Conservation (phyloP, 164 flowering plant species). For the Buxus sempervirens region DNA sequence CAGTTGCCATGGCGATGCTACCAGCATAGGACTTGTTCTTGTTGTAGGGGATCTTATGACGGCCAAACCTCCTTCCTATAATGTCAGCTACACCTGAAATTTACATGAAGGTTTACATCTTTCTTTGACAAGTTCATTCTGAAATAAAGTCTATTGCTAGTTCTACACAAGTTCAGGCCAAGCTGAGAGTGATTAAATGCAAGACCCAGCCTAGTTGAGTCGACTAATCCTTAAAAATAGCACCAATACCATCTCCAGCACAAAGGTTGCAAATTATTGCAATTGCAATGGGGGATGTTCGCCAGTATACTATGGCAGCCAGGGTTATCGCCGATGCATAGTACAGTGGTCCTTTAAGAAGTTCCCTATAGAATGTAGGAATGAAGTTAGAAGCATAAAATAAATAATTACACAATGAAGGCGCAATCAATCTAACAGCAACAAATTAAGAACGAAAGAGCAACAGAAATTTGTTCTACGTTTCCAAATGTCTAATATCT, state of each 20-base stretch:
- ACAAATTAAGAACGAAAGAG: too few species aligned
- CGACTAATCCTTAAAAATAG: not conserved
- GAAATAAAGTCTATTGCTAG: conserved; percentile 1
- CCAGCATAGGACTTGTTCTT: conserved; percentile 69
- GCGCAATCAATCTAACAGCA: not conserved
- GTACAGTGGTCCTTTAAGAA: conserved; percentile 84
- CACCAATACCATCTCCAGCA: conserved; percentile 87
- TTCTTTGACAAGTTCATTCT: not conserved
- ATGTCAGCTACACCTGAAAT: conserved; percentile 82
- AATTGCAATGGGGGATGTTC: conserved; percentile 71
- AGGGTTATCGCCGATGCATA: conserved; percentile 68
- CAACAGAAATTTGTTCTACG: not conserved
- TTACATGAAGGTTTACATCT: not conserved
- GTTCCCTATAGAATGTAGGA: conserved; percentile 49
- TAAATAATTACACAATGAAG: not conserved
- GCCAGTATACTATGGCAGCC: conserved; percentile 71
- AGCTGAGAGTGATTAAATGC: too few species aligned
- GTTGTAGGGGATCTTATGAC: conserved; percentile 71
- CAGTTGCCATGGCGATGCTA: conserved; percentile 67
- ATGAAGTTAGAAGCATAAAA: not conserved
- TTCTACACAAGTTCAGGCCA: too few species aligned
- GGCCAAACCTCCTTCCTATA: conserved; percentile 77
- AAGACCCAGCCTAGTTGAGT: not conserved
- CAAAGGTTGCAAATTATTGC: conserved; percentile 86
- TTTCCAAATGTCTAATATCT: not conserved